Evolutionary conservation across 305 asterid genomes (phyloP), one percentile per base, ranked within the genome.

Genomic region (Fraxinus xanthoxyloides): DNA sequence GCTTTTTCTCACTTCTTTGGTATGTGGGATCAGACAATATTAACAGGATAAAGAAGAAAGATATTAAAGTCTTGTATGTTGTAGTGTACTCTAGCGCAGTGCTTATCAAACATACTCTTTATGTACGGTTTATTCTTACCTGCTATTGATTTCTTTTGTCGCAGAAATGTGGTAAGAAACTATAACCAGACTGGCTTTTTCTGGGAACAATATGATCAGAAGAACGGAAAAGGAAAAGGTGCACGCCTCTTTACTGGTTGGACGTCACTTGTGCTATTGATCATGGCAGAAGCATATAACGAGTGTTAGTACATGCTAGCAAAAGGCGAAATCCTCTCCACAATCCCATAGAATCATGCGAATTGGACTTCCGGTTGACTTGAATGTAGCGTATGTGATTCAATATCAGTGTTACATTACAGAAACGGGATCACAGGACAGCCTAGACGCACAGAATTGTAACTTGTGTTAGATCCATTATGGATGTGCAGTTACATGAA

Each of bases 171-270:
- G 34, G 95, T 90, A 15, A 79, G 56, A 65, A 96, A 93, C 90
- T 93, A 94, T 85, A 82, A 90, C 32, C 81, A 91, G 87, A 96
- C 90, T n/a, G 95, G 99, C 80, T 96, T 81, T 83, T 75, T 96
- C 54, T 96, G 98, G 99, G 99, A 96, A 84, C 99, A 96, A 82
- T 96, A 92, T 79, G 99, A 96, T 86, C 98, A 91, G 84, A 91
- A 86, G 91, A 92, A 89, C 40, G 98, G 97, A 35, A 93, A 94
- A 80, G 99, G 99, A 15, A 92, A 94, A 89, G 99, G 99, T 28
- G 90, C 98, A 0, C 93, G 95, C 34, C 75, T 89, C 59, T 94
- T 96, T 81, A 93, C 97, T 12, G 98, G 98, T 61, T 94, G 99
- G 99, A 91, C 98, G 2, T 90, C 99, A 3, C 93, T 95, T 28